Conservation (phyloP, 805 yeast genomes). For the Starmerella davenportii region DNA sequence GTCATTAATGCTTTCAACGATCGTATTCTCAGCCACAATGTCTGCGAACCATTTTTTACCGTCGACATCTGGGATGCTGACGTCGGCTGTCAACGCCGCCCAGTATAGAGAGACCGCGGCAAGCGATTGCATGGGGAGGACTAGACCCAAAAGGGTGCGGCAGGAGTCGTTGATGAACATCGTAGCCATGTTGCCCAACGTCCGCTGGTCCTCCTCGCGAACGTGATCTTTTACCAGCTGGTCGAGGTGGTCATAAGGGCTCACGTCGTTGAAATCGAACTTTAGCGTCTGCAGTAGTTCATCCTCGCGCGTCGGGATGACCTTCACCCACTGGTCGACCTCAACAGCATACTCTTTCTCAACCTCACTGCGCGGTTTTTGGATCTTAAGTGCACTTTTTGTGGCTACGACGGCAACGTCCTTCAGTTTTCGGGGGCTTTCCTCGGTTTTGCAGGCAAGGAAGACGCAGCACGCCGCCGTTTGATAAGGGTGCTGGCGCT, state of each 20-base stretch:
- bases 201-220: conserved; percentile 5
- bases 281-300: conserved; percentile 29
- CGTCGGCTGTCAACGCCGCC: conserved; percentile 17
- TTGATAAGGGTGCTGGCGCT: conserved; percentile 31
- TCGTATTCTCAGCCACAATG: conserved; percentile 5
- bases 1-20: conserved; percentile 13
- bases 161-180: conserved; percentile 25
- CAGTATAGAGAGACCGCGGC: conserved; percentile 26
- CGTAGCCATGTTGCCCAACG: conserved; percentile 9
- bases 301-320: conserved; percentile 30
- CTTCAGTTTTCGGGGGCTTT: conserved; percentile 30
- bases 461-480: conserved; percentile 35
- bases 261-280: conserved; percentile 31
- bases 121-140: conserved; percentile 20
- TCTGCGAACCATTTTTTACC: conserved; percentile 13
- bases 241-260: conserved; percentile 22
- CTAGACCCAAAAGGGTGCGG: conserved; percentile 23
- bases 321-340: conserved; percentile 36
- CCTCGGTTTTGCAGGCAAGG: conserved; percentile 38
- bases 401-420: conserved; percentile 36
- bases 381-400: conserved; percentile 29
- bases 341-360: conserved; percentile 28
- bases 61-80: conserved; percentile 4
- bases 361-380: conserved; percentile 23
- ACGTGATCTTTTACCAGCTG: conserved; percentile 6